These are phyloP conservation scores for Globisporangium carolinianum DNA, from an alignment of 352 stramenopile species.

Conservation along the genomic window DNA sequence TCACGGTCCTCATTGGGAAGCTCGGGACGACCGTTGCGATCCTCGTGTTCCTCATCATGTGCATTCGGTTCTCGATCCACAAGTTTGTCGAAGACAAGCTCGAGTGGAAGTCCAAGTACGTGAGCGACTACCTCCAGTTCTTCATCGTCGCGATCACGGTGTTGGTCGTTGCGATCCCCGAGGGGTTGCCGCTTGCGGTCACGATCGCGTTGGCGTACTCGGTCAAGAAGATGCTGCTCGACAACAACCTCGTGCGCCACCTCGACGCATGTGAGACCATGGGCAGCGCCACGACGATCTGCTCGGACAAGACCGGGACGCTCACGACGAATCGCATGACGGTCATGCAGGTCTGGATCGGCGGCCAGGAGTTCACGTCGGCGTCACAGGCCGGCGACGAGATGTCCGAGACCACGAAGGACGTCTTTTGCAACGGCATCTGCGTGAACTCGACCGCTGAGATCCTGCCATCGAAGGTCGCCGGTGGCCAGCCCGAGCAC, in stretches of 20 bases:
- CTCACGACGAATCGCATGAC: slow-evolving; percentile 98
- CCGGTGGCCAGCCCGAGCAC: slow-evolving; percentile 54
- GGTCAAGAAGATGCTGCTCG: slow-evolving; percentile 88
- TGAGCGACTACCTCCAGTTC: slow-evolving; percentile 68
- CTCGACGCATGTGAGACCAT: slow-evolving; percentile 90
- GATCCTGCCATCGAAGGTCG: slow-evolving; percentile 45
- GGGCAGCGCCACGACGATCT: slow-evolving; percentile 94
- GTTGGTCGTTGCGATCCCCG: slow-evolving; percentile 96
- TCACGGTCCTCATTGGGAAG: slow-evolving; percentile 84
- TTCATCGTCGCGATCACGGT: slow-evolving; percentile 87
- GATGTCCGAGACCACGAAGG: slow-evolving; percentile 55
- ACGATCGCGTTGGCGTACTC: slow-evolving; percentile 96
- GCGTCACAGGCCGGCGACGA: slow-evolving; percentile 37
- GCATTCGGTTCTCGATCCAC: slow-evolving; percentile 55
- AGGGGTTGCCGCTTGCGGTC: slow-evolving; percentile 95
- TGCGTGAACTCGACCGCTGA: slow-evolving; percentile 72
- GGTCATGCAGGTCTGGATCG: slow-evolving; percentile 87
- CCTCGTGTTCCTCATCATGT: slow-evolving; percentile 78
- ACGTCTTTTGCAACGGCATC: slow-evolving; percentile 66
- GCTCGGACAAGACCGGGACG: slow-evolving; percentile 97
- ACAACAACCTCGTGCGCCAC: slow-evolving; percentile 88
- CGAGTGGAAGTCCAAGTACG: slow-evolving; percentile 42
- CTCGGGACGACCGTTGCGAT: slow-evolving; percentile 63
- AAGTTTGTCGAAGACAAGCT: slow-evolving; percentile 41
- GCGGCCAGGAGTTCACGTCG: slow-evolving; percentile 44